Base-by-base conservation (phyloP, 1,284 basidiomycete genomes). In the Megacollybia platyphylla region DNA sequence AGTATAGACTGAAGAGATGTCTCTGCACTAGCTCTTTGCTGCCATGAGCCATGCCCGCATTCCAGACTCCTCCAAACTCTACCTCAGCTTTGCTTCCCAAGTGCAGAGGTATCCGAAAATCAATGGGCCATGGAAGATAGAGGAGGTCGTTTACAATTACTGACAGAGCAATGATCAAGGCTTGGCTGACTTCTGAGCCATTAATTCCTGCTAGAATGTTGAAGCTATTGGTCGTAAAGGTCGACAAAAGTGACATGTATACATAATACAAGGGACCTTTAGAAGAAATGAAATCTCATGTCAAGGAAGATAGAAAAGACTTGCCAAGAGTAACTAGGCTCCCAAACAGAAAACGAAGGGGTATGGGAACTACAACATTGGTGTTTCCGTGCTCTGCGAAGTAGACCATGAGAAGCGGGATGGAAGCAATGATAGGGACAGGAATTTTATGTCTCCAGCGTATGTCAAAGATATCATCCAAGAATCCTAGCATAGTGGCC, bases 171-270 rank as follows among this genome's bases (percentile, higher is more conserved):
- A 99, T 98, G 48, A 98, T 77, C 28, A 97, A 65, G 0, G 93
- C 89, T 64, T 99, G 96, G 42, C 82, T 79, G 46, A 85, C 87
- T 67, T 99, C 96, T 1, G 96, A 84, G 8, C 94, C 96, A 57
- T 98, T 98, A 54, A 97, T 88, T 4, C 96, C 96, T 2, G 94
- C 96, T 6, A 99, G 78, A 52, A 99, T 98, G 61, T 99, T 99
- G 73, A 98, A 97, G 59, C 87, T 87, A 64, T 99, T 98, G 9
- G 93, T 97, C 46, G 90, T 83, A 60, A 98, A 99, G 0, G 91
- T 98, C 10, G 93, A 97, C 7, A 99, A 70, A 29, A 97, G 65
- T 5, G 89, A 79, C 83, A 99, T 97, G 67, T 97, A 99, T 39
- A 94, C 49, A 60, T 98, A 98, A 64, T 98, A 98, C 10, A 97